phyloP scores from a whole-genome alignment of 495 filamentous ascomycete species.

The Tetracladium setigerum region DNA sequence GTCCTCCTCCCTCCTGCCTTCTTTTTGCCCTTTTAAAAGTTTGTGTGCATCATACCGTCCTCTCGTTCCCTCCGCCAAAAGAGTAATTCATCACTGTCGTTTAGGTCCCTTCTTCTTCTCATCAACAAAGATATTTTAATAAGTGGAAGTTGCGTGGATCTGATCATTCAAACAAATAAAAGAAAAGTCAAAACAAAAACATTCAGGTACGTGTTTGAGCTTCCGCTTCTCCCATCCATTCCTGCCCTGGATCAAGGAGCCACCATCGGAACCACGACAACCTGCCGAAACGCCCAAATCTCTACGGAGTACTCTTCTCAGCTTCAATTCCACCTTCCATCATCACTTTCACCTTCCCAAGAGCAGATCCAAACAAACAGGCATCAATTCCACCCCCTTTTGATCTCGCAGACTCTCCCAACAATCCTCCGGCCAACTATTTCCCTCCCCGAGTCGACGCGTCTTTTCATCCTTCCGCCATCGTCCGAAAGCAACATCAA shows the following conservation, averaged over 20 bases:
- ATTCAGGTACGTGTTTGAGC: constrained; percentile 1
- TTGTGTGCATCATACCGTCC: constrained; percentile 6
- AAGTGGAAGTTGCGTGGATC: constrained; percentile 9
- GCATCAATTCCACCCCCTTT: no score
- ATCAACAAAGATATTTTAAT: constrained; percentile 7
- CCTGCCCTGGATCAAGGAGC: neutral
- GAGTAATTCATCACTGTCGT: constrained; percentile 23
- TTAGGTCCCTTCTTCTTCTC: constrained; percentile 12
- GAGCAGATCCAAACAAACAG: no score
- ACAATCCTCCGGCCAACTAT: no score
- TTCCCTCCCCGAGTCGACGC: no score
- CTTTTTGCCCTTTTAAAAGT: constrained; percentile 8
- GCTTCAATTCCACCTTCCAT: neutral
- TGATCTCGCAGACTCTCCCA: no score
- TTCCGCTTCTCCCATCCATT: neutral
- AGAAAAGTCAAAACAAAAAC: neutral
- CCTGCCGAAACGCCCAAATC: no score
- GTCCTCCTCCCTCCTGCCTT: neutral
- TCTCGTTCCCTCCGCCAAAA: constrained; percentile 8
- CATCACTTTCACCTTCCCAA: constrained; percentile 3
- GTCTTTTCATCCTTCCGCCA: no score
- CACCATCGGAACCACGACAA: neutral
- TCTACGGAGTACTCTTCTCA: no score
- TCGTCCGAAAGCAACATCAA: no score
- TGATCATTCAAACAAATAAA: neutral